Evolutionary conservation across 2,329 filamentous ascomycete species (phyloP).

Genomic region (Aspergillus luchuensis): DNA sequence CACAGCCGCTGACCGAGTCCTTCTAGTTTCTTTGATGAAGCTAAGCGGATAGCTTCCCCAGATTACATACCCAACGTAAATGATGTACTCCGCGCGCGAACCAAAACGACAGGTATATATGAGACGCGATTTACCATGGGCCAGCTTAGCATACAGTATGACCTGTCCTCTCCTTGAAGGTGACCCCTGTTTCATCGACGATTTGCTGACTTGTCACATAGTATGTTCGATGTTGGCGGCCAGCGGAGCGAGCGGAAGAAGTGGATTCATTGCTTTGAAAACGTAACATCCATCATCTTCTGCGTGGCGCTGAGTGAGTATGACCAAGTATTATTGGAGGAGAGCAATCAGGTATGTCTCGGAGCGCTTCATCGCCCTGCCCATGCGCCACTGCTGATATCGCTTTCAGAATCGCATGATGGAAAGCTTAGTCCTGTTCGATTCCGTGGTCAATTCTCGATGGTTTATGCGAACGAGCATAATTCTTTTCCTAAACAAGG

Average conservation of each 20-base stretch:
- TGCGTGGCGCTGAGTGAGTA: conserved; percentile 98
- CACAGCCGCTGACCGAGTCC: conserved; percentile 27
- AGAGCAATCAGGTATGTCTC: conserved; percentile 83
- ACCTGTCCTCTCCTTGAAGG: conserved; percentile 20
- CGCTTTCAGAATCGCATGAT: conserved; percentile 89
- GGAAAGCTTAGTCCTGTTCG: conserved; percentile 94
- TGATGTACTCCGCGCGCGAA: conserved; percentile 91
- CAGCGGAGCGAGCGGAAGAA: conserved; percentile 98
- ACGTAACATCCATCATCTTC: conserved; percentile 99
- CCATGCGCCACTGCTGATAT: conserved; percentile 13
- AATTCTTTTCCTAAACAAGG: conserved; percentile 98
- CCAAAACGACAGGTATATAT: conserved; percentile 98
- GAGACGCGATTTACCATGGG: conserved; percentile 99
- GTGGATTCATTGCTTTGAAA: conserved; percentile 99
- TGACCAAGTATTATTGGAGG: conserved; percentile 93
- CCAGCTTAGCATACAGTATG: conserved; percentile 96
- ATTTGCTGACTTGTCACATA: conserved; percentile 45
- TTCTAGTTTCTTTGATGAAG: conserved; percentile 90
- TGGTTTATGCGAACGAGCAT: conserved; percentile 99
- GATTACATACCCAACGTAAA: conserved; percentile 93
- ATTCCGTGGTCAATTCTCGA: conserved; percentile 96
- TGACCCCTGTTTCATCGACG: conserved; percentile 9
- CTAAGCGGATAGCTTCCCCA: conserved; percentile 75
- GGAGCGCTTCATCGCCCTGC: conserved; percentile 14
- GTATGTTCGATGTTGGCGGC: conserved; percentile 99